Percentiles rank a stretch among this genome's conserved stretches.
Conservation (phyloP, 2,329 filamentous ascomycete species). For the Magnaporthiopsis rhizophila region DNA sequence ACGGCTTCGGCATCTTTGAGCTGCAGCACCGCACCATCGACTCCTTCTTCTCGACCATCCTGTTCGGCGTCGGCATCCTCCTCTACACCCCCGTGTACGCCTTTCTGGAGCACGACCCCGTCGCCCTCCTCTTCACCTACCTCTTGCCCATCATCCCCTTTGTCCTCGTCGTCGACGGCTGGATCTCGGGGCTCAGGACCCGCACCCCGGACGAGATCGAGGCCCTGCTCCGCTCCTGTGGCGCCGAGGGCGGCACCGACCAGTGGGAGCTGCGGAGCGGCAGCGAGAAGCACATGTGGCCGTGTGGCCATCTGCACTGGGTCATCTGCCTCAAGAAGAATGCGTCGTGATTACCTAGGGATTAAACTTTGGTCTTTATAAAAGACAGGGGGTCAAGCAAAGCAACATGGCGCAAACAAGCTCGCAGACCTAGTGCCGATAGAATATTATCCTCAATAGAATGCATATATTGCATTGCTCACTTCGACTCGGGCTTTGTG, state of each 20-base stretch:
- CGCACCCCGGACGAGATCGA: slow-evolving; percentile 59
- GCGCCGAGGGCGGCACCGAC: slow-evolving; percentile 27
- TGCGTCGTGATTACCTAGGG: not conserved
- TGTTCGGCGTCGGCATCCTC: slow-evolving; percentile 45
- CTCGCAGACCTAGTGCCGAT: no score
- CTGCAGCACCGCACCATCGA: slow-evolving; percentile 57
- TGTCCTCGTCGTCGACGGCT: slow-evolving; percentile 61
- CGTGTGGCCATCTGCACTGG: slow-evolving; percentile 43
- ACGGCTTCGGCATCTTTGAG: slow-evolving; percentile 66
- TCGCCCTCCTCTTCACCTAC: slow-evolving; percentile 59
- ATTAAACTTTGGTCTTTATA: not conserved
- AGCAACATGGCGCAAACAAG: no score
- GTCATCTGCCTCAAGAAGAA: slow-evolving; percentile 36
- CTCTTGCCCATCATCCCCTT: slow-evolving; percentile 58
- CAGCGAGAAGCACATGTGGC: slow-evolving; percentile 38
- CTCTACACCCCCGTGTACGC: slow-evolving; percentile 44
- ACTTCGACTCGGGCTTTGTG: not conserved
- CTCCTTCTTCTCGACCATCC: slow-evolving; percentile 42
- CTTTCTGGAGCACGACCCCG: slow-evolving; percentile 41
- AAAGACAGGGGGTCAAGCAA: not conserved
- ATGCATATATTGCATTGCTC: not conserved
- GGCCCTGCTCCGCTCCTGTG: slow-evolving; percentile 46
- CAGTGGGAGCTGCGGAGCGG: slow-evolving; percentile 44
- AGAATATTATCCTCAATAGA: no score
- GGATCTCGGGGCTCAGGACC: slow-evolving; percentile 59